phyloP scores from a whole-genome alignment of 2,329 filamentous ascomycete genomes.

The Aspergillus texensis region DNA sequence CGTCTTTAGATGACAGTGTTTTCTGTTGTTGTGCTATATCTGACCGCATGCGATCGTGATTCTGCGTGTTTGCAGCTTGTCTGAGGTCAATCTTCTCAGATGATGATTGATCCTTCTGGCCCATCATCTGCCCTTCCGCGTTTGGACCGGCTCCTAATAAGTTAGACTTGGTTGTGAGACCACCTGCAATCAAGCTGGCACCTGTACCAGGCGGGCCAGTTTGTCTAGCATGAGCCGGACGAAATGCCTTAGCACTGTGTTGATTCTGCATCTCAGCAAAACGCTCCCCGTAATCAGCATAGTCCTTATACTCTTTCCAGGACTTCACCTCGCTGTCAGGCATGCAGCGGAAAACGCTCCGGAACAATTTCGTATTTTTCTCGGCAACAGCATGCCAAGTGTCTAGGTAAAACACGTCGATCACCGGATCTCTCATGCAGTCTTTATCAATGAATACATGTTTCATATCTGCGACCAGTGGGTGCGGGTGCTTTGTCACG shows the following conservation, averaged over 20 bases:
- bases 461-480: slow-evolving; percentile 66
- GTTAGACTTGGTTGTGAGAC: slow-evolving; percentile 29
- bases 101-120: slow-evolving; percentile 31
- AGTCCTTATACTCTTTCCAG: slow-evolving; percentile 92
- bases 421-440: slow-evolving; percentile 91
- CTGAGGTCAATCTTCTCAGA: slow-evolving; percentile 41
- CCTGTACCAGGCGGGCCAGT: slow-evolving; percentile 43
- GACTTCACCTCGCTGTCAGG: slow-evolving; percentile 91
- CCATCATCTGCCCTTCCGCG: slow-evolving; percentile 31
- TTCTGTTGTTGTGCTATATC: slow-evolving; percentile 34
- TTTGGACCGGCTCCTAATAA: slow-evolving; percentile 30
- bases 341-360: slow-evolving; percentile 93
- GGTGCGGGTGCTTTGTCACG: slow-evolving; percentile 53
- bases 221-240: slow-evolving; percentile 46
- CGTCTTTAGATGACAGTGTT: slow-evolving; percentile 39
- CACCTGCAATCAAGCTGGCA: slow-evolving; percentile 18
- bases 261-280: slow-evolving; percentile 71
- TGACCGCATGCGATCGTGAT: slow-evolving; percentile 36
- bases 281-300: slow-evolving; percentile 71
- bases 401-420: slow-evolving; percentile 79
- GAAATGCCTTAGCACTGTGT: slow-evolving; percentile 52
- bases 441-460: slow-evolving; percentile 78
- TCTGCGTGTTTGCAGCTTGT: slow-evolving; percentile 36
- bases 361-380: slow-evolving; percentile 95
- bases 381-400: slow-evolving; percentile 84